Evolutionary conservation across 768 basidiomycete genomes (phyloP), one percentile per base, ranked within the genome.

Genomic region (Stropharia rugosoannulata): DNA sequence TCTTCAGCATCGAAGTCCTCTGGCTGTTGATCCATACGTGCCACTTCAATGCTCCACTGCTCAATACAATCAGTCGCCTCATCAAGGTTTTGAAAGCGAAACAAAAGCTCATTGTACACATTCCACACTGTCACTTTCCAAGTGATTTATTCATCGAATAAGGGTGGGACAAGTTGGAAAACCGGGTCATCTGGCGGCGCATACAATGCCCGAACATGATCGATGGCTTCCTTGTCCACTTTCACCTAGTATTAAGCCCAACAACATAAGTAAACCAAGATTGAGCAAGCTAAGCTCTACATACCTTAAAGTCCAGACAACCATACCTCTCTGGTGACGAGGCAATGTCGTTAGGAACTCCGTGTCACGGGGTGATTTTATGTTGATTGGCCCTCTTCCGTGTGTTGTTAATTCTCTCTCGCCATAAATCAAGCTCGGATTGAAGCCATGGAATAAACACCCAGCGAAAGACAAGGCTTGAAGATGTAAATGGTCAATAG

Each of bases 111-210:
- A 6, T 42, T 49, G 39, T 64, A 64, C 12, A 62, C 39, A n/a
- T 46, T 35, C 61, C 59, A 64, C 12, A 60, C 45, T 11, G 44
- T 47, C n/a, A n/a, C n/a, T 9, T 35, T 18, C 1, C 32, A 12
- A 1, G 19, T 53, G 2, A 64, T 15, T 10, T 56, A 57, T 4
- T 45, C 18, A 15, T n/a, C 39, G 32, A 65, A 65, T 7, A 35
- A 16, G 1, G 55, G 37, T 1, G 59, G 64, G 4, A 56, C 55
- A 7, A 64, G 51, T 18, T 58, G n/a, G 48, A 65, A 62, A 5
- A 62, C 51, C 3, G 58, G 58, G 32, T 65, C 44, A n/a, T 52
- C 44, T 2, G 42, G 47, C 0, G 61, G 59, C 1, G 59, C 63
- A 25, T 37, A 60, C 11, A 39, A 12, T 27, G 49, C 2, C 11